These are phyloP conservation scores for Triadica sebifera DNA, from an alignment of 345 rosid genomes.

Conservation along the genomic window DNA sequence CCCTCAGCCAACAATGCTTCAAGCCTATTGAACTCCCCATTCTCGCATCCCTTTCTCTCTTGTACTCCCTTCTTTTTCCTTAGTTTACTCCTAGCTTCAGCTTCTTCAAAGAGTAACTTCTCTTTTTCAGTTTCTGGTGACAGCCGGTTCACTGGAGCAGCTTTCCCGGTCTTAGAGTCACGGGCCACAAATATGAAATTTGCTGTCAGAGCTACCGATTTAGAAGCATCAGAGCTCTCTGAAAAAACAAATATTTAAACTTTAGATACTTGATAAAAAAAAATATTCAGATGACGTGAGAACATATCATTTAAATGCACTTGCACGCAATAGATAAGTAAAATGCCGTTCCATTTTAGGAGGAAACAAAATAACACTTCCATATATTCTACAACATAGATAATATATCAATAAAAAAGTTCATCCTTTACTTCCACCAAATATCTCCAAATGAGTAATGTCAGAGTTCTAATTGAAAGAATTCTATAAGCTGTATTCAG, in stretches of 20 bases:
- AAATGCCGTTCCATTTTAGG: neutral
- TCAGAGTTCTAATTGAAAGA: neutral
- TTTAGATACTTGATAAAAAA: neutral
- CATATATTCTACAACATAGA: neutral
- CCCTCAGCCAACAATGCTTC: slow-evolving; percentile 64
- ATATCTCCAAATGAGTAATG: neutral
- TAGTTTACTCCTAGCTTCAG: slow-evolving; percentile 63
- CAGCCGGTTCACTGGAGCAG: slow-evolving; percentile 65
- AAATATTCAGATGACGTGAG: neutral
- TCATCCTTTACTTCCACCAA: neutral
- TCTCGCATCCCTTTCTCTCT: slow-evolving; percentile 46
- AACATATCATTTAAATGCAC: neutral
- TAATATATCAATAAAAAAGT: too few species aligned
- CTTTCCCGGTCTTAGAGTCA: slow-evolving; percentile 74
- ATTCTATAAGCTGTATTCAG: neutral
- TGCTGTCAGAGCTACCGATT: slow-evolving; percentile 57
- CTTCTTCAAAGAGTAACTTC: slow-evolving; percentile 62
- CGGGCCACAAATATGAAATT: slow-evolving; percentile 86
- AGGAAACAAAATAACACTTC: neutral
- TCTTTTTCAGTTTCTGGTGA: slow-evolving; percentile 65
- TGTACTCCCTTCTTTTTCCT: slow-evolving; percentile 60
- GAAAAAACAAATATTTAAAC: slow-evolving; percentile 16
- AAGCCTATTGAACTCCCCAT: slow-evolving; percentile 43
- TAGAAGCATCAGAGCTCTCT: slow-evolving; percentile 46
- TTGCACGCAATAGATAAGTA: neutral